Conservation (phyloP, 2,329 filamentous ascomycete species). For the Aspergillus sp. region DNA sequence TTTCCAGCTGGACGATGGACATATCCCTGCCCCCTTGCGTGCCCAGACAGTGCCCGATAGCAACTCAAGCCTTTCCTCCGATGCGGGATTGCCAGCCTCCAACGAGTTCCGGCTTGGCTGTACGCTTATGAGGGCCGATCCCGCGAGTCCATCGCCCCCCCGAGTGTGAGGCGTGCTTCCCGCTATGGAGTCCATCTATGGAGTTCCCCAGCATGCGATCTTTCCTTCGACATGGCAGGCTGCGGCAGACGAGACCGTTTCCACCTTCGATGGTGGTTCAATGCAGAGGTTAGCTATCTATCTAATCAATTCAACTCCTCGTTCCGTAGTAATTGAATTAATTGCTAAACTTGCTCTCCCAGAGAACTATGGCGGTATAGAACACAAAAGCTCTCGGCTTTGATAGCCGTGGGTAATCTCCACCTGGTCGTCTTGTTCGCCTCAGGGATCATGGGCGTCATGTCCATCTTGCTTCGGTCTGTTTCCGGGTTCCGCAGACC, state of each 20-base stretch:
- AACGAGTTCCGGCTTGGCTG: not conserved
- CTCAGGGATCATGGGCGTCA: constrained; percentile 19
- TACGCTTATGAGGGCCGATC: not conserved
- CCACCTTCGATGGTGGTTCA: not conserved
- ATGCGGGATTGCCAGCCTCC: not conserved
- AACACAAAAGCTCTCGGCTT: constrained; percentile 19
- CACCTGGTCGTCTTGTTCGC: constrained; percentile 21
- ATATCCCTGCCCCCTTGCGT: not conserved
- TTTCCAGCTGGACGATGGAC: not conserved
- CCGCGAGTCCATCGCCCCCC: not conserved
- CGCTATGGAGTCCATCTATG: not conserved
- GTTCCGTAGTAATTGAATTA: not conserved
- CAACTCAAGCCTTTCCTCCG: not conserved
- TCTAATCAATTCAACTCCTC: not conserved
- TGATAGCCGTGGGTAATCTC: constrained; percentile 24
- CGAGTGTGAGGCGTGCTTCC: not conserved
- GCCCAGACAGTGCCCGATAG: not conserved
- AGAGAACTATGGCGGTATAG: constrained; percentile 25
- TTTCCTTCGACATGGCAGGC: not conserved
- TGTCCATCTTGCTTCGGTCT: constrained; percentile 13
- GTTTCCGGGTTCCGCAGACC: constrained; percentile 5
- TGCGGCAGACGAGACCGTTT: not conserved
- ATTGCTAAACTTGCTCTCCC: not conserved
- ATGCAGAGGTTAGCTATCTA: constrained; percentile 3
- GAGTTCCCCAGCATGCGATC: constrained; percentile 4